Evolutionary conservation across 345 rosid species (phyloP).

Genomic region (Hibiscus syriacus): DNA sequence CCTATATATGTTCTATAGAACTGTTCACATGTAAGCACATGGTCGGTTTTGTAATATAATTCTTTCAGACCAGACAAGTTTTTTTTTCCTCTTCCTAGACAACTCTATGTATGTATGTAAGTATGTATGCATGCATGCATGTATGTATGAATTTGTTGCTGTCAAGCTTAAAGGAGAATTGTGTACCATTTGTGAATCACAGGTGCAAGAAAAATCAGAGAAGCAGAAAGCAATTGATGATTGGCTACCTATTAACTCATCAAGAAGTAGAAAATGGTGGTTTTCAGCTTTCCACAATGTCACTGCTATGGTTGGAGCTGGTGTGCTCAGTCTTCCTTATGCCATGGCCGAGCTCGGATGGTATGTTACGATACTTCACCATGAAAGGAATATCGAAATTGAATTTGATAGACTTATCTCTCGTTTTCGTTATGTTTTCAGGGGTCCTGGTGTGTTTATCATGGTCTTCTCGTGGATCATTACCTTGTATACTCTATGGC

Average conservation of each 20-base stretch:
- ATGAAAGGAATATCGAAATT: not conserved
- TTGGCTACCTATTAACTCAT: conserved; percentile 71
- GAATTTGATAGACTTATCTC: not conserved
- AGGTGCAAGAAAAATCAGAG: not conserved
- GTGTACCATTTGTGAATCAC: not conserved
- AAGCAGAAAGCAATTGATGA: conserved; percentile 42
- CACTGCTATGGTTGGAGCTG: conserved; percentile 94
- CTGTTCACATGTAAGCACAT: not conserved
- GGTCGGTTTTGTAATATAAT: not conserved
- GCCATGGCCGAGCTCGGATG: conserved; percentile 80
- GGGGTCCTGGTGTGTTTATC: conserved; percentile 1
- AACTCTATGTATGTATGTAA: too few species aligned
- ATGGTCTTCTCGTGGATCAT: not conserved
- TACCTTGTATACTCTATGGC: not conserved
- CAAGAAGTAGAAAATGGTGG: conserved; percentile 88
- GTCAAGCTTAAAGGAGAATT: too few species aligned
- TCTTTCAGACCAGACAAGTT: not conserved
- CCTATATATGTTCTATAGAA: not conserved
- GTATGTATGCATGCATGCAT: not conserved
- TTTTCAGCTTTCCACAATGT: conserved; percentile 80
- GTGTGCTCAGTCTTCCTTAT: conserved; percentile 75
- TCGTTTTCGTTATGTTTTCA: not conserved
- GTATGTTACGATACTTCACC: conserved; percentile 22
- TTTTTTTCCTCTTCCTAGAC: too few species aligned
- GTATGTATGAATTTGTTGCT: not conserved